These are phyloP conservation scores for Lenwebbia sp. DNA, from an alignment of 345 rosid genomes.

Conservation along the genomic window DNA sequence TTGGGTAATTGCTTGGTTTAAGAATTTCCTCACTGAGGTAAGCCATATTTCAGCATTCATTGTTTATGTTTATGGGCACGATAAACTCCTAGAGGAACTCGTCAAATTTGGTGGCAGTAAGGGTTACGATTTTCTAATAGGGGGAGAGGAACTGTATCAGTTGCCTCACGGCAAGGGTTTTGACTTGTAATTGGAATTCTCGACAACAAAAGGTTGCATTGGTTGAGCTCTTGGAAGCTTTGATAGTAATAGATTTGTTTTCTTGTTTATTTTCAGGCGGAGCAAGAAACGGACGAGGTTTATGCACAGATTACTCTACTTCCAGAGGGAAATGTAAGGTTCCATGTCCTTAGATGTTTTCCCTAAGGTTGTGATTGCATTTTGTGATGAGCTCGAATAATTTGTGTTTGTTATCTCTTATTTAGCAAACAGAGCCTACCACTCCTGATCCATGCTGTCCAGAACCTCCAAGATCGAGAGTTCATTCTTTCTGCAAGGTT, in stretches of 20 bases:
- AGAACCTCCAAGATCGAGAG: conserved; percentile 31
- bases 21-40: background rate
- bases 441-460: conserved; percentile 33
- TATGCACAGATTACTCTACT: conserved; percentile 83
- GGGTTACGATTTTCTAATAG: background rate
- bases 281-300: conserved; percentile 93
- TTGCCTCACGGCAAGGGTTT: background rate
- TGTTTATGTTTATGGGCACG: background rate
- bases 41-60: background rate
- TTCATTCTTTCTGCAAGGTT: conserved; percentile 79
- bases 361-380: background rate
- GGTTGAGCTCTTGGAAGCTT: background rate
- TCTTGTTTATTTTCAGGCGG: conserved; percentile 48
- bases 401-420: background rate
- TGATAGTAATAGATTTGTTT: background rate
- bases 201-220: background rate
- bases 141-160: background rate
- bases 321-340: conserved; percentile 56
- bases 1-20: background rate
- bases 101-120: background rate
- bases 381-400: background rate
- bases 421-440: conserved; percentile 50
- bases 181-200: background rate
- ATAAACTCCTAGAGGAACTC: background rate
- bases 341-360: background rate